A percentile compares a stretch with the other conserved stretches of the same genome.
Conservation (phyloP, 352 stramenopile species). For the Globisporangium viniferum region DNA sequence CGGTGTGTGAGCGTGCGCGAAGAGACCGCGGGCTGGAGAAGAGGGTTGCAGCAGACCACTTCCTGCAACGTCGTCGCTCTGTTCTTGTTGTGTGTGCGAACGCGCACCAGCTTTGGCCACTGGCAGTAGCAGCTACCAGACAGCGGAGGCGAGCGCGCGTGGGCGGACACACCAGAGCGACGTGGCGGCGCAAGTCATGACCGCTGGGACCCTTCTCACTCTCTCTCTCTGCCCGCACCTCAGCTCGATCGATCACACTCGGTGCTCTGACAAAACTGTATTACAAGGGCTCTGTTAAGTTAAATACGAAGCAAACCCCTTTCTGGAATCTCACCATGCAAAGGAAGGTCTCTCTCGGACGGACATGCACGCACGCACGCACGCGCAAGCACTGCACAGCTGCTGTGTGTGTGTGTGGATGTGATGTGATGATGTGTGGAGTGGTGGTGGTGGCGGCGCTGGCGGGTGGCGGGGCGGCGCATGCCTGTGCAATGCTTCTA, state of each 20-base stretch:
- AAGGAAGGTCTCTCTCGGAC: conserved; percentile 3
- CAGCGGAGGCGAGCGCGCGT: background rate
- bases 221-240: background rate
- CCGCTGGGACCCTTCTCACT: conserved; percentile 5
- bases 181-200: conserved; percentile 1
- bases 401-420: background rate
- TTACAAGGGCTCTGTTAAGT: conserved; percentile 6
- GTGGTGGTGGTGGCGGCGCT: too few species aligned
- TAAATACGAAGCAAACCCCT: conserved; percentile 18
- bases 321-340: conserved; percentile 5
- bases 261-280: conserved; percentile 17
- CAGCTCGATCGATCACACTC: conserved; percentile 8
- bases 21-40: background rate
- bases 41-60: conserved; percentile 2
- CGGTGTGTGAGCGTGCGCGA: background rate
- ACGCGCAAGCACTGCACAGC: conserved; percentile 6
- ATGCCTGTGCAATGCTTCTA: conserved; percentile 5
- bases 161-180: background rate
- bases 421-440: background rate
- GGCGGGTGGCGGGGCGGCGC: background rate
- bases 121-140: background rate
- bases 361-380: conserved; percentile 9
- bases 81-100: background rate
- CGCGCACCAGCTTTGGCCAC: background rate
- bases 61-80: background rate